A percentile compares a stretch with the other conserved stretches of the same genome.
These are phyloP conservation scores for Zygoascus flipseniorum DNA, from an alignment of 805 yeast species.

Conservation along the genomic window DNA sequence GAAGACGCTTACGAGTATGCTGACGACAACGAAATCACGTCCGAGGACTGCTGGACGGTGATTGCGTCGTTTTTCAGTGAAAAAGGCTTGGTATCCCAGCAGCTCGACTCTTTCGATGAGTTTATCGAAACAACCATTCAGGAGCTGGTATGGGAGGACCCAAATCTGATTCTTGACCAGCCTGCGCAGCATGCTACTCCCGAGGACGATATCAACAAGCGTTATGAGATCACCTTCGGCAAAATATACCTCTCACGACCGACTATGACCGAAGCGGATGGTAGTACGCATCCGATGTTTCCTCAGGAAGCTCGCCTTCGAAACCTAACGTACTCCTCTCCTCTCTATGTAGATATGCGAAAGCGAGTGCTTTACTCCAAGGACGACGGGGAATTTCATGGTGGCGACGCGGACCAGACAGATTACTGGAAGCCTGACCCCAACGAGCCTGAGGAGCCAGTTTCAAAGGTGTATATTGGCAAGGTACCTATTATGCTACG, in stretches of 20 bases:
- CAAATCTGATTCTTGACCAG: conserved; percentile 88
- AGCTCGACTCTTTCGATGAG: conserved; percentile 95
- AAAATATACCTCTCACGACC: conserved; percentile 95
- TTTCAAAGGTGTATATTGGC: conserved; percentile 84
- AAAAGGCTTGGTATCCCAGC: conserved; percentile 96
- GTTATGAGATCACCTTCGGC: conserved; percentile 96
- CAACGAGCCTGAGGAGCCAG: conserved; percentile 55
- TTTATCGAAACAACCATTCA: conserved; percentile 94
- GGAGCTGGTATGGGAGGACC: conserved; percentile 93
- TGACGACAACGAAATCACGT: conserved; percentile 68
- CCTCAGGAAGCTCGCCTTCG: conserved; percentile 98
- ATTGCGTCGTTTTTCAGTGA: conserved; percentile 93
- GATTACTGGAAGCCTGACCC: conserved; percentile 54
- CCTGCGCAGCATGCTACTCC: conserved; percentile 96
- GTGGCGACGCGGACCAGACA: conserved; percentile 29
- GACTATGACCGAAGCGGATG: conserved; percentile 98
- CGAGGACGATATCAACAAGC: conserved; percentile 78
- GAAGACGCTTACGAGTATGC: conserved; percentile 66
- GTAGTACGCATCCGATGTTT: conserved; percentile 97
- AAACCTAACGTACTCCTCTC: conserved; percentile 92
- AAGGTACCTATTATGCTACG: conserved; percentile 97
- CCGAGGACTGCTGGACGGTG: conserved; percentile 99
- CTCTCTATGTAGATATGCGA: conserved; percentile 91
- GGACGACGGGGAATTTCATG: conserved; percentile 29
- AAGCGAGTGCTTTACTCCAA: conserved; percentile 79